Evolutionary conservation across 2,329 filamentous ascomycete species (phyloP).

Genomic region (Ophiocordyceps camponoti-leonardi): DNA sequence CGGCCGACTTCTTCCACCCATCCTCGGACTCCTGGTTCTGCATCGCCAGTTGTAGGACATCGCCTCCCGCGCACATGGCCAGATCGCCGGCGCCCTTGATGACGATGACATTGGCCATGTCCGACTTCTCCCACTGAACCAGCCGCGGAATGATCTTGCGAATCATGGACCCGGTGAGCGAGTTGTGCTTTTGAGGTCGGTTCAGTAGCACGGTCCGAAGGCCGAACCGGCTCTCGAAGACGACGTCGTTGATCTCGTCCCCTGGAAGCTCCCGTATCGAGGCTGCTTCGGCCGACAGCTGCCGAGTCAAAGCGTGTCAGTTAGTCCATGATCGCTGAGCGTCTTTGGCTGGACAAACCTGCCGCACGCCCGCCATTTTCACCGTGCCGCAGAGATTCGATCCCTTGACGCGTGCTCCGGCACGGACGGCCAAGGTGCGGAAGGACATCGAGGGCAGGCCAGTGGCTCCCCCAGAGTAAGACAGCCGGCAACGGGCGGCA

Average conservation of each 20-base stretch:
- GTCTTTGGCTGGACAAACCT: slow-evolving; percentile 6
- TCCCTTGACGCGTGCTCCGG: slow-evolving; percentile 30
- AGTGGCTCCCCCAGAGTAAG: background rate
- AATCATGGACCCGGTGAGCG: slow-evolving; percentile 86
- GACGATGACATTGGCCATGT: slow-evolving; percentile 81
- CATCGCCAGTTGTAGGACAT: slow-evolving; percentile 63
- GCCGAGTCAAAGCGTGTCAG: background rate
- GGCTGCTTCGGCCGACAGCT: slow-evolving; percentile 18
- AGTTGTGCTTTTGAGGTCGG: slow-evolving; percentile 79
- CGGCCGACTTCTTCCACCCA: slow-evolving; percentile 57
- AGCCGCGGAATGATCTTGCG: slow-evolving; percentile 83
- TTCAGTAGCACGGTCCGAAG: slow-evolving; percentile 89
- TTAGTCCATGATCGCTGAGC: background rate
- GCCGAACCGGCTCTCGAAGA: slow-evolving; percentile 80
- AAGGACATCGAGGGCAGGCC: slow-evolving; percentile 33
- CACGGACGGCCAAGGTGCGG: slow-evolving; percentile 33
- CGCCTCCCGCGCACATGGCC: slow-evolving; percentile 86
- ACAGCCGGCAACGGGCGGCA: background rate
- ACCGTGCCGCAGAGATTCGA: slow-evolving; percentile 21
- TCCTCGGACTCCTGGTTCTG: slow-evolving; percentile 50
- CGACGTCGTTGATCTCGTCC: slow-evolving; percentile 77
- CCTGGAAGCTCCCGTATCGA: slow-evolving; percentile 37
- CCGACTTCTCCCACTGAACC: slow-evolving; percentile 86
- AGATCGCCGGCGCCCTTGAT: slow-evolving; percentile 76
- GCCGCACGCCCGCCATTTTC: slow-evolving; percentile 37